A percentile compares a stretch with the other conserved stretches of the same genome.
phyloP scores from a whole-genome alignment of 495 filamentous ascomycete genomes.

The Aspergillus avenaceus region DNA sequence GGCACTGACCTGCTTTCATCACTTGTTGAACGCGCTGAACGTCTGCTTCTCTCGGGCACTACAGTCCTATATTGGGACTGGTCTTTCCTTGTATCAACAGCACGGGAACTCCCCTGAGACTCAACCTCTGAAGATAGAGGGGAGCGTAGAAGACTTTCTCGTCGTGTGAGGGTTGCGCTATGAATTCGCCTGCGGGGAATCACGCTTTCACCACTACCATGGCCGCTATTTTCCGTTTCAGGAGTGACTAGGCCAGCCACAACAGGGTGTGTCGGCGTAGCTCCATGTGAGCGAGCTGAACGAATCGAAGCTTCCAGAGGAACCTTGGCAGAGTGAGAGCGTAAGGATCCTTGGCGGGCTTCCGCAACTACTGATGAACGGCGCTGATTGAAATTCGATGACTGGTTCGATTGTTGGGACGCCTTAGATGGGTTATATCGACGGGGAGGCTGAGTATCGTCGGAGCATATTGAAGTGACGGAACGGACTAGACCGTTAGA shows the following conservation, averaged over 20 bases:
- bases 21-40: conserved; percentile 7
- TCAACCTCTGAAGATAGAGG: conserved; percentile 38
- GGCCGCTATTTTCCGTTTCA: conserved; percentile 36
- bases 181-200: conserved; percentile 30
- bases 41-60: conserved; percentile 13
- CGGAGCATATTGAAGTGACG: conserved; percentile 36
- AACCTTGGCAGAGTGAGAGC: conserved; percentile 24
- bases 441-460: conserved; percentile 23
- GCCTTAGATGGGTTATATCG: conserved; percentile 22
- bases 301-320: conserved; percentile 34
- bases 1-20: conserved; percentile 7
- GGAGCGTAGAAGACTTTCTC: conserved; percentile 32
- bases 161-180: conserved; percentile 29
- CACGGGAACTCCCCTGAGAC: conserved; percentile 13
- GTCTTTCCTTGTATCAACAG: conserved; percentile 15
- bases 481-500: conserved; percentile 56
- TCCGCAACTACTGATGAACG: conserved; percentile 57
- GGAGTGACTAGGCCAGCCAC: conserved; percentile 39
- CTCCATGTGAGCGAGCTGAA: conserved; percentile 29
- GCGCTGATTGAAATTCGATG: conserved; percentile 30
- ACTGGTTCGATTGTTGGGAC: conserved; percentile 23
- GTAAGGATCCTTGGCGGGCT: conserved; percentile 42
- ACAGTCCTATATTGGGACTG: conserved; percentile 7
- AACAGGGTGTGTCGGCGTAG: conserved; percentile 23
- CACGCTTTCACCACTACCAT: conserved; percentile 24